Base-by-base conservation (phyloP, 352 stramenopile genomes). In the Globisporangium paddicum region DNA sequence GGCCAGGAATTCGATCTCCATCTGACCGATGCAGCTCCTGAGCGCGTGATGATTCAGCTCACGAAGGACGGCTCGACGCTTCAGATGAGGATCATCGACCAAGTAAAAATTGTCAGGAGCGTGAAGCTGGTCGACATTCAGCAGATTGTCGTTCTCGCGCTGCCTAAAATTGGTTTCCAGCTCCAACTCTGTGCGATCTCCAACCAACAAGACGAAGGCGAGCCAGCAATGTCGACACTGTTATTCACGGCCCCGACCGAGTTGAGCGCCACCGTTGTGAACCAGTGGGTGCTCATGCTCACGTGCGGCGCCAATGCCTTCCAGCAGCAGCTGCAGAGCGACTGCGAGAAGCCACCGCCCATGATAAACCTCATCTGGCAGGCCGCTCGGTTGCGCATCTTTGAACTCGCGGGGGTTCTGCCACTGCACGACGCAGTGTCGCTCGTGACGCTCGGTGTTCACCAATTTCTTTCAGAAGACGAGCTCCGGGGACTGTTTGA, bases 301-400 rank as follows among this genome's bases (percentile, higher is more conserved):
- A 78, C 69, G 3, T 79, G 63, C 16, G 73, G 72, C 2, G 58
- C 58, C 13, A 75, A 73, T 16, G 72, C 75, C 0, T 79, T 82
- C 26, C 64, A 76, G 28, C 60, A 68, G 13, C 32, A 66, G 10
- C 21, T n/a, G n/a, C 19, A 45, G 32, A 57, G 28, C 16, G 26
- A 49, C n/a, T n/a, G n/a, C n/a, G 13, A 35, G 2, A 21, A 25
- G 32, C 13, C 21, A 2, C 25, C 16, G n/a, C 16, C 35, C 30
- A 34, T 44, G 18, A 55, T 37, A 23, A 60, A 63, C 19, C 47
- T 84, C 10, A 35, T 81, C 13, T 84, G 75, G 75, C 75, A 84
- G 28, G 75, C 60, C 25, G 66, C 66, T 18, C 61, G 75, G 14
- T 61, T 82, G 34, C 70, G 73, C 26, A 69, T 78, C 41, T 79